These are phyloP conservation scores for Eutrema yunnanense DNA, from an alignment of 345 rosid species.

Conservation along the genomic window DNA sequence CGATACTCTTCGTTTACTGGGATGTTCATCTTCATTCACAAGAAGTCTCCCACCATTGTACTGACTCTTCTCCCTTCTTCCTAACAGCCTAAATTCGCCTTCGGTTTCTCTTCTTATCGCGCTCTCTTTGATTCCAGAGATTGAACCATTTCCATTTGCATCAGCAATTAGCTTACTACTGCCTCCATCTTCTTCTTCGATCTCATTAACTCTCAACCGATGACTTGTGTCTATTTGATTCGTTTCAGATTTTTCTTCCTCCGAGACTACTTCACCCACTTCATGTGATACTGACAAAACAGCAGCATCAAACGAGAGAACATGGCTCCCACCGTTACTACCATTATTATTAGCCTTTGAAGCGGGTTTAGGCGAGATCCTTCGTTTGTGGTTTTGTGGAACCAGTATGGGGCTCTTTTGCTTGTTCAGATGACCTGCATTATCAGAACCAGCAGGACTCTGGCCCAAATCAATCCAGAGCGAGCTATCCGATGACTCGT, in stretches of 20 bases:
- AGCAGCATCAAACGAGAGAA: conserved; percentile 92
- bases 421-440: conserved; percentile 46
- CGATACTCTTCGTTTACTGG: conserved; percentile 83
- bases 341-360: conserved; percentile 47
- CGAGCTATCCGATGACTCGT: conserved; percentile 84
- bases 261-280: conserved; percentile 48
- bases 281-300: conserved; percentile 87
- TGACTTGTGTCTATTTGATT: conserved; percentile 18
- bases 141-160: conserved; percentile 43
- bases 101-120: conserved; percentile 99
- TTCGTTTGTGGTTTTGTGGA: conserved; percentile 54
- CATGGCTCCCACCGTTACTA: conserved; percentile 55
- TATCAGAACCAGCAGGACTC: conserved; percentile 77
- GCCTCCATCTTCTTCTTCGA: conserved; percentile 61
- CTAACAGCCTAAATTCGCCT: conserved; percentile 94
- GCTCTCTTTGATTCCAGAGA: conserved; percentile 70
- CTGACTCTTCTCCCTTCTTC: conserved; percentile 73
- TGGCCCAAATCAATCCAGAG: conserved; percentile 97
- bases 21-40: conserved; percentile 74
- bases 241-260: conserved; percentile 40
- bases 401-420: conserved; percentile 55
- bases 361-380: conserved; percentile 56
- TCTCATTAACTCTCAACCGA: conserved; percentile 43
- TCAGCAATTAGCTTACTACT: conserved; percentile 30
- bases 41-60: conserved; percentile 66